These are phyloP conservation scores for Chrysanthemum makinoi DNA, from an alignment of 129 eudicot genomes.

Conservation along the genomic window DNA sequence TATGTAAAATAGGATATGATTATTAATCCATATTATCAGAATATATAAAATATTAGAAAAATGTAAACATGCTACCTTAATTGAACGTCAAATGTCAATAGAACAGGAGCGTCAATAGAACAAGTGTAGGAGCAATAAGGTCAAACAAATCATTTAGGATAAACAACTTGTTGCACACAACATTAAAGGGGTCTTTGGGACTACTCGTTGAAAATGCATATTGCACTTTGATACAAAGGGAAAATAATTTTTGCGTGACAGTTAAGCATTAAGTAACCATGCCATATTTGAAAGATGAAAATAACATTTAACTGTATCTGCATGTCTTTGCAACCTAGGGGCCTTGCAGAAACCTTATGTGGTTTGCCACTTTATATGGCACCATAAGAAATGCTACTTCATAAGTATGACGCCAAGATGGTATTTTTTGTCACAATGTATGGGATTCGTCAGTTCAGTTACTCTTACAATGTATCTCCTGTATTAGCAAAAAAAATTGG, in stretches of 20 bases:
- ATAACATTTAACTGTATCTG: slow-evolving; percentile 17
- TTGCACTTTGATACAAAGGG: slow-evolving; percentile 34
- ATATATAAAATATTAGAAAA: no score
- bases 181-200: no score
- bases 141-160: no score
- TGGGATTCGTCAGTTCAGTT: neutral
- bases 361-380: slow-evolving; percentile 95
- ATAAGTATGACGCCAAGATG: slow-evolving; percentile 95
- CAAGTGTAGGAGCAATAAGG: no score
- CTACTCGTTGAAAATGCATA: no score
- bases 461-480: neutral
- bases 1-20: no score
- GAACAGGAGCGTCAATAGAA: no score
- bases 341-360: slow-evolving; percentile 92
- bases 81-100: no score
- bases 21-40: no score
- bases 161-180: no score
- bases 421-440: neutral
- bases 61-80: no score
- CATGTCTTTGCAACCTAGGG: slow-evolving; percentile 87
- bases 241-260: slow-evolving; percentile 14
- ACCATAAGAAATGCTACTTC: slow-evolving; percentile 84
- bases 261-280: neutral
- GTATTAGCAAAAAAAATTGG: slow-evolving; percentile 17
- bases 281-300: slow-evolving; percentile 4